Conservation (phyloP, 768 basidiomycete genomes). For the Hericium alpestre region DNA sequence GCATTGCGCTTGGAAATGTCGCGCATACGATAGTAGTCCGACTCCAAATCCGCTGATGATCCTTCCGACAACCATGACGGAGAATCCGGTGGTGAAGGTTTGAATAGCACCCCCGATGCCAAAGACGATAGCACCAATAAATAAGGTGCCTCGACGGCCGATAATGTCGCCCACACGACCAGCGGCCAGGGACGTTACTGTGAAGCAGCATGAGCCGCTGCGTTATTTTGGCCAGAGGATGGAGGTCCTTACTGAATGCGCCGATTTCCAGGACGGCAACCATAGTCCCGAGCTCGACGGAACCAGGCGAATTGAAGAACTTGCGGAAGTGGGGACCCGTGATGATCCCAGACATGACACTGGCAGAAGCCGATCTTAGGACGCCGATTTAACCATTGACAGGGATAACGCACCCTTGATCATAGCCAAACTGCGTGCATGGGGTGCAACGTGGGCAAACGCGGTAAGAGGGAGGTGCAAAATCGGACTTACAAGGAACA, state of each 20-base stretch:
- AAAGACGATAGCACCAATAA: slow-evolving; percentile 75
- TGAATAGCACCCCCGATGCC: slow-evolving; percentile 81
- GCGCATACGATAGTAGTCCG: slow-evolving; percentile 71
- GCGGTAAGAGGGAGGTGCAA: neutral
- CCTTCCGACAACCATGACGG: slow-evolving; percentile 73
- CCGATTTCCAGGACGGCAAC: slow-evolving; percentile 92
- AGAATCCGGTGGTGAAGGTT: slow-evolving; percentile 70
- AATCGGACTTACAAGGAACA: slow-evolving; percentile 57
- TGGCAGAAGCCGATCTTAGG: slow-evolving; percentile 18
- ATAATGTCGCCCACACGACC: slow-evolving; percentile 81
- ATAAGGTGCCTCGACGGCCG: slow-evolving; percentile 77
- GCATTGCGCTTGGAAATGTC: neutral
- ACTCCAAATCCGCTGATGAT: slow-evolving; percentile 84
- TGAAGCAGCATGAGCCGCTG: neutral
- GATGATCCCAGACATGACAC: slow-evolving; percentile 88
- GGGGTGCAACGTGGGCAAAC: slow-evolving; percentile 1
- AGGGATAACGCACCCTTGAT: slow-evolving; percentile 54
- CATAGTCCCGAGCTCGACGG: slow-evolving; percentile 81
- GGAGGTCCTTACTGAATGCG: slow-evolving; percentile 57
- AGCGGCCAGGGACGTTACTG: slow-evolving; percentile 83
- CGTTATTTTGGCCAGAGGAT: too few species aligned
- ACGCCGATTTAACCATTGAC: neutral
- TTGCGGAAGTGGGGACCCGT: slow-evolving; percentile 74
- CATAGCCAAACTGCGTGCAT: slow-evolving; percentile 61
- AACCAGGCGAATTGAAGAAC: slow-evolving; percentile 71